Evolutionary conservation across 169 alveolate genomes (phyloP).

Genomic region (Besnoitia besnoiti): DNA sequence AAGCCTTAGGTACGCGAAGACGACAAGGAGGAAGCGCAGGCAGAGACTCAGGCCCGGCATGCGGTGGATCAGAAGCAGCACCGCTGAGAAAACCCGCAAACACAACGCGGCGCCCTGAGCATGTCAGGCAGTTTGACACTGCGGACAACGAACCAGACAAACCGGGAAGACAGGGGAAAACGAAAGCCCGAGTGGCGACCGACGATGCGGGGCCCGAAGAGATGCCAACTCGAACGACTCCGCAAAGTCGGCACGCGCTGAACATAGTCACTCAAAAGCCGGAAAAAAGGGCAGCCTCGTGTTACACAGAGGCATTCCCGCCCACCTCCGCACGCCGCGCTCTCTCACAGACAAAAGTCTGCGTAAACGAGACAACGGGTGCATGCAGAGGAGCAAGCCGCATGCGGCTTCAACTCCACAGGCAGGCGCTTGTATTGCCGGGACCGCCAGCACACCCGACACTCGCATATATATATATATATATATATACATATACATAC

Average conservation of each 20-base stretch:
- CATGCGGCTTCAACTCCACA: background rate
- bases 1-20: background rate
- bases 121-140: background rate
- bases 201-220: no score
- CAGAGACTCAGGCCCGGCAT: background rate
- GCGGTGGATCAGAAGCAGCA: background rate
- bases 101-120: background rate
- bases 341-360: no score
- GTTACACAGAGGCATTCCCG: no score
- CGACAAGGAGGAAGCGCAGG: background rate
- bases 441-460: background rate
- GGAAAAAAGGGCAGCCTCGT: no score
- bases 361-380: background rate
- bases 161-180: background rate
- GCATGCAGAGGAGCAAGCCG: background rate
- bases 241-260: no score
- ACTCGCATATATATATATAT: background rate
- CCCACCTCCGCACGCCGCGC: no score
- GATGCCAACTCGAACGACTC: no score
- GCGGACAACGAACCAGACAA: background rate
- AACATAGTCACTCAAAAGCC: no score
- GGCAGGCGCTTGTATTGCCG: background rate
- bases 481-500: conserved; percentile 19
- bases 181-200: background rate
- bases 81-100: background rate